Evolutionary conservation across 176 grass and related monocot genomes (phyloP).

Genomic region (Bothriochloa decipiens): DNA sequence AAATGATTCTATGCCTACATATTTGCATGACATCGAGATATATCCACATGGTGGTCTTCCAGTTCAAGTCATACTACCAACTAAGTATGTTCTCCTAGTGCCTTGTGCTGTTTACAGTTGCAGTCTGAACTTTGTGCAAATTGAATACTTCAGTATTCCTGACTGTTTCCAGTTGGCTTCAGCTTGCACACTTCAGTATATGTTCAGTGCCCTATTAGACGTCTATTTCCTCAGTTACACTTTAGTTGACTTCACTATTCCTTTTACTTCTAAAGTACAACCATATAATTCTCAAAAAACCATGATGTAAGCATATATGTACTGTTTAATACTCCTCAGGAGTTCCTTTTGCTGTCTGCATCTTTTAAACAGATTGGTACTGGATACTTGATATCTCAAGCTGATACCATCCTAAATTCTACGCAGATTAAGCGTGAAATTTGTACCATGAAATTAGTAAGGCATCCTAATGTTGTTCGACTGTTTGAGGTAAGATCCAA

Average conservation of each 20-base stretch:
- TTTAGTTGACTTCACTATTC: conserved; percentile 20
- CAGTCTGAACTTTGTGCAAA: conserved; percentile 39
- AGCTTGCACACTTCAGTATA: conserved; percentile 14
- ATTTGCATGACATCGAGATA: conserved; percentile 38
- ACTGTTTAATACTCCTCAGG: conserved; percentile 7
- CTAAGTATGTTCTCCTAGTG: conserved; percentile 43
- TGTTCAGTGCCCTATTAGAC: conserved; percentile 9
- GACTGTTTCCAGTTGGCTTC: background rate
- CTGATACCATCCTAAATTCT: conserved; percentile 38
- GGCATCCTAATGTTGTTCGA: conserved; percentile 94
- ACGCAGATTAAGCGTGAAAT: conserved; percentile 98
- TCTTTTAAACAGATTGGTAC: background rate
- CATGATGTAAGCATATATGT: background rate
- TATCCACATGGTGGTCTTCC: conserved; percentile 48
- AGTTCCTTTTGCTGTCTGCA: background rate
- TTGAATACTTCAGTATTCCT: conserved; percentile 11
- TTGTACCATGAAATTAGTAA: conserved; percentile 96
- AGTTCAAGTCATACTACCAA: conserved; percentile 45
- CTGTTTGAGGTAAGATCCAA: conserved; percentile 75
- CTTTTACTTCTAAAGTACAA: conserved; percentile 14
- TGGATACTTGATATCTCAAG: conserved; percentile 11
- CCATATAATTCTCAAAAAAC: background rate
- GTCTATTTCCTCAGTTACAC: background rate
- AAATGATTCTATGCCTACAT: conserved; percentile 41
- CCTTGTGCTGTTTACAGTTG: conserved; percentile 37